These are phyloP conservation scores for Gomphus sp. DNA, from an alignment of 1,284 basidiomycete species.

Conservation along the genomic window DNA sequence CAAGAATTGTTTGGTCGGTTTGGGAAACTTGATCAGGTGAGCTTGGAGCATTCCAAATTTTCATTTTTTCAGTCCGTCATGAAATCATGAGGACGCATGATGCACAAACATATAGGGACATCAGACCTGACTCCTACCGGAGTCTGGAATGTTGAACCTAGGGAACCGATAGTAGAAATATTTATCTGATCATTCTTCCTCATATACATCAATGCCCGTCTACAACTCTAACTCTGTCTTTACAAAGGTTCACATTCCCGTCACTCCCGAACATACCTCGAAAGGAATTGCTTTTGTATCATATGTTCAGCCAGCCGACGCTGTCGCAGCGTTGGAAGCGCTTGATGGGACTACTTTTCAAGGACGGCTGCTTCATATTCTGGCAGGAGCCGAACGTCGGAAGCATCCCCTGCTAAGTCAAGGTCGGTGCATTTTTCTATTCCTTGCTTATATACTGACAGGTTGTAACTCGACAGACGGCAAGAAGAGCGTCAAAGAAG, in stretches of 20 bases:
- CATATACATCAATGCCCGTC: not conserved
- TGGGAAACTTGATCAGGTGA: constrained; percentile 69
- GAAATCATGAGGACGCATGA: constrained; percentile 11
- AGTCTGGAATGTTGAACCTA: constrained; percentile 47
- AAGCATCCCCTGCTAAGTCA: constrained; percentile 17
- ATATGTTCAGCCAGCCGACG: constrained; percentile 57
- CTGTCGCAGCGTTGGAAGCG: constrained; percentile 66
- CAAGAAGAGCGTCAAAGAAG: constrained; percentile 58
- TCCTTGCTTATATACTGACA: not conserved
- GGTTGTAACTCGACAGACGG: not conserved
- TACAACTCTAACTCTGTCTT: constrained; percentile 11
- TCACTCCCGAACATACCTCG: constrained; percentile 57
- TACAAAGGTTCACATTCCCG: constrained; percentile 72
- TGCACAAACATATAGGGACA: constrained; percentile 39
- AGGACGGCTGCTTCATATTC: constrained; percentile 84
- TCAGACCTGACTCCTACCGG: constrained; percentile 31
- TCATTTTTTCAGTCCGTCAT: not conserved
- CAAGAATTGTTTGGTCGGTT: constrained; percentile 57
- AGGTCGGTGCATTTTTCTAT: not conserved
- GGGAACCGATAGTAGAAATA: constrained; percentile 41
- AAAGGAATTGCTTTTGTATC: constrained; percentile 87
- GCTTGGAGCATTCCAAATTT: constrained; percentile 14
- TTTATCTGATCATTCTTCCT: constrained; percentile 22
- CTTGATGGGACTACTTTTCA: constrained; percentile 88
- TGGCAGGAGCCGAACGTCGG: constrained; percentile 67